A percentile compares a stretch with the other conserved stretches of the same genome.
Evolutionary conservation across 306 rosid species (phyloP).

Genomic region (Quercus suber): DNA sequence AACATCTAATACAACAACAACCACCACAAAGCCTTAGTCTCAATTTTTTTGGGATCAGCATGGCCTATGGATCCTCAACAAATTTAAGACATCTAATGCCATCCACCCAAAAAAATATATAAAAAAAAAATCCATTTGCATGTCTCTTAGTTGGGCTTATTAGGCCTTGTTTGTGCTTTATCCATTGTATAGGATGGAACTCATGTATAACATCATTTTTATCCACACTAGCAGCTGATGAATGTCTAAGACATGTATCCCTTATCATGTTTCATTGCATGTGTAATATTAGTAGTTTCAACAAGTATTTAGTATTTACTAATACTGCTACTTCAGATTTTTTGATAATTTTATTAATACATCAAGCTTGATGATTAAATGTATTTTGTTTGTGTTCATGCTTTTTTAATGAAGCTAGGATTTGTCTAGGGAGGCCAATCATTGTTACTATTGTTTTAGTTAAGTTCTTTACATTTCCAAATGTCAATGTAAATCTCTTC

Average conservation of each 20-base stretch:
- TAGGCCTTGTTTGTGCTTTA: background rate
- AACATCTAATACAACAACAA: background rate
- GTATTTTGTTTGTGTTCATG: background rate
- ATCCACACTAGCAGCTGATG: background rate
- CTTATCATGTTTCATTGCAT: background rate
- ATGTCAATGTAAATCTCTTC: background rate
- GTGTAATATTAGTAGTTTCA: background rate
- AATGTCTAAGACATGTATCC: background rate
- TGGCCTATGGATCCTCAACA: too few relatives aligned
- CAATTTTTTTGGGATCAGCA: too few relatives aligned
- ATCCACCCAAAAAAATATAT: background rate
- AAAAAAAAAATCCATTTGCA: background rate
- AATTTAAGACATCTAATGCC: background rate
- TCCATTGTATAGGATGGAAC: background rate
- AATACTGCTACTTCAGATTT: background rate
- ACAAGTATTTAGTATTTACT: background rate
- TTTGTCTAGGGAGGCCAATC: background rate
- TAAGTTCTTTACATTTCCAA: background rate
- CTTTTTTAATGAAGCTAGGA: background rate
- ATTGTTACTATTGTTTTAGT: background rate
- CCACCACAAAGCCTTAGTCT: too few relatives aligned
- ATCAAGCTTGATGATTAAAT: background rate
- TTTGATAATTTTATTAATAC: background rate
- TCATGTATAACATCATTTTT: background rate
- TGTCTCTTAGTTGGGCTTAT: background rate